Evolutionary conservation across 1,284 basidiomycete genomes (phyloP).

Genomic region (Leccinum cinnamomeum): DNA sequence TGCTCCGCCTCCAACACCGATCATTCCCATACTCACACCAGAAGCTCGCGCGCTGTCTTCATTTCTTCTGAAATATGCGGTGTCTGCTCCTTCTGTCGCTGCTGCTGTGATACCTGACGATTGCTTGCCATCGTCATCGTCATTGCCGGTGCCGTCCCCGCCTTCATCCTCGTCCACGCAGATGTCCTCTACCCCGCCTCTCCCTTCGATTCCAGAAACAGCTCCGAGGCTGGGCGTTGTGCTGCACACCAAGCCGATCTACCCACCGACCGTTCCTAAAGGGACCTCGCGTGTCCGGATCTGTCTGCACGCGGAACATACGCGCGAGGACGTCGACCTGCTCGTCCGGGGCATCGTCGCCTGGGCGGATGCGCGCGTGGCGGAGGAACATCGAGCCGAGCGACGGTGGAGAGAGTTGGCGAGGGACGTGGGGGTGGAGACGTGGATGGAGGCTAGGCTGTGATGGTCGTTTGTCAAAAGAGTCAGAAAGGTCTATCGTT

Average conservation of each 20-base stretch:
- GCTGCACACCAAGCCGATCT: slow-evolving; percentile 76
- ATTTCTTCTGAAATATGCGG: slow-evolving; percentile 49
- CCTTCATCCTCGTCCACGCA: not conserved
- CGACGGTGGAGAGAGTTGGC: slow-evolving; percentile 17
- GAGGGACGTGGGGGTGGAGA: slow-evolving; percentile 16
- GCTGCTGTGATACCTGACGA: not conserved
- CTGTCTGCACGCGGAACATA: slow-evolving; percentile 80
- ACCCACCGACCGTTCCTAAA: slow-evolving; percentile 82
- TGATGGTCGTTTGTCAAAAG: slow-evolving; percentile 1
- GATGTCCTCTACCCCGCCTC: not conserved
- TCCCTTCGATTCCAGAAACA: not conserved
- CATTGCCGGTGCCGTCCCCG: not conserved
- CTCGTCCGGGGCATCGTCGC: slow-evolving; percentile 50
- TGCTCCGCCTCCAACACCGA: slow-evolving; percentile 52
- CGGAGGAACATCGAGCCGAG: slow-evolving; percentile 11
- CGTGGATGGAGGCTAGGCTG: slow-evolving; percentile 34
- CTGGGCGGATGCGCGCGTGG: slow-evolving; percentile 46
- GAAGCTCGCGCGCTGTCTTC: slow-evolving; percentile 71
- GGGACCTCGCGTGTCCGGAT: slow-evolving; percentile 82
- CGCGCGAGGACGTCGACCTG: slow-evolving; percentile 57
- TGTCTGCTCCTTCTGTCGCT: not conserved
- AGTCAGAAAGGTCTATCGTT: not conserved
- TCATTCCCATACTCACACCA: slow-evolving; percentile 82
- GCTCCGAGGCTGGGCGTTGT: not conserved
- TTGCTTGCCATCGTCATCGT: not conserved